Evolutionary conservation across 1,284 basidiomycete species (phyloP), one percentile per base, ranked within the genome.

Genomic region (Cutaneotrichosporon sp.): DNA sequence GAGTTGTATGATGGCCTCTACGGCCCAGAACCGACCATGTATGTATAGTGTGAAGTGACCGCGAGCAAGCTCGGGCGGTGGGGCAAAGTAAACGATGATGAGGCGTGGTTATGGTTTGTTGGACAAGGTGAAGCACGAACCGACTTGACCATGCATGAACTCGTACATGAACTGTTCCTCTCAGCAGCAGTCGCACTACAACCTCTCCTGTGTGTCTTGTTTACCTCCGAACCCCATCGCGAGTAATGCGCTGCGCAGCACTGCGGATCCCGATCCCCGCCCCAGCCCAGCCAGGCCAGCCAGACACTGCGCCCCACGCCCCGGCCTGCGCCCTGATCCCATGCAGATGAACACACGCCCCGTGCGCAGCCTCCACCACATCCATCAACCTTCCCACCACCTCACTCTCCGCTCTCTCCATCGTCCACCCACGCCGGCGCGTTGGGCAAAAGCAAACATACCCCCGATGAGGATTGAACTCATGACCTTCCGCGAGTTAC

Each of bases 391-490:
- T 8, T 1, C 2, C 38, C 38, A n/a, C 18, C 16, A 8, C 38
- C 4, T 18, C 16, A 18, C 18, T 18, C 18, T 7, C 34, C 10
- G 13, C 38, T 18, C 18, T n/a, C 38, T 4, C 7, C 5, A 50
- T 45, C 25, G n/a, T 55, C n/a, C 54, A 45, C 27, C 11, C 14
- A 16, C 25, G 54, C 18, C 0, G 38, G 18, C 36, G 36, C 13
- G 36, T n/a, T n/a, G 14, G 18, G 38, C 38, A 42, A 42, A 42
- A 42, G 38, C 16, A 42, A 42, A 6, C 18, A 38, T 42, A 42
- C 38, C 38, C 38, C 38, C 38, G 38, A 42, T 42, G 38, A 42
- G 54, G 54, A 43, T 55, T 38, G 54, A 55, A 55, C 54, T 38
- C 38, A 18, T 20, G 54, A 55, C 54, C 54, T 55, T 43, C 24